A percentile compares a stretch with the other conserved stretches of the same genome.
Conservation (phyloP, 495 filamentous ascomycete genomes). For the Daldinia childiae region DNA sequence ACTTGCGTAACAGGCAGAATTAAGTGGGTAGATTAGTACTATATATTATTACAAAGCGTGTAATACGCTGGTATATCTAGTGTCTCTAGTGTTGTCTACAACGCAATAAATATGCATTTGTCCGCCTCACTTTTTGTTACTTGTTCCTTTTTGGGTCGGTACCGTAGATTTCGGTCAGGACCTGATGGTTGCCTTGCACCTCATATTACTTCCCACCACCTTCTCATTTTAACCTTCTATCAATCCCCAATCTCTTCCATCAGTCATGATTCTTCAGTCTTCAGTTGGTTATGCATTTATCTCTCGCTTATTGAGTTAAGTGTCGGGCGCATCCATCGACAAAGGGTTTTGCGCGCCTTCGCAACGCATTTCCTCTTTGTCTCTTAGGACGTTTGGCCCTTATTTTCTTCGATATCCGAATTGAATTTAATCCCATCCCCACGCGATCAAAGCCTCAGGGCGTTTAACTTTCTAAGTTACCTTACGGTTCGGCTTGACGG, state of each 20-base stretch:
- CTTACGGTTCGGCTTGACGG: conserved; percentile 2
- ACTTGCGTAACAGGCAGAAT: conserved; percentile 7
- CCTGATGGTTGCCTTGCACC: conserved; percentile 12
- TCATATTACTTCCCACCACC: conserved; percentile 14
- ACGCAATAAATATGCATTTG: conserved; percentile 26
- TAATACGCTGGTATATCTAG: background rate
- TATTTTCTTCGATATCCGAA: conserved; percentile 1
- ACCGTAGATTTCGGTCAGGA: conserved; percentile 21
- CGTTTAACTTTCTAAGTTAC: background rate
- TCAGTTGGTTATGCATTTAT: background rate
- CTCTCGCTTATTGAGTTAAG: background rate
- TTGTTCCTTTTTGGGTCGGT: conserved; percentile 1
- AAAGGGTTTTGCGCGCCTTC: background rate
- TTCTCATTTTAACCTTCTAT: conserved; percentile 3
- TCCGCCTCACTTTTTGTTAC: conserved; percentile 49
- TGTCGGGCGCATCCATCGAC: conserved; percentile 18
- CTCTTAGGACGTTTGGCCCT: background rate
- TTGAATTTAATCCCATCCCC: conserved; percentile 21
- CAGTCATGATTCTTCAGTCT: background rate
- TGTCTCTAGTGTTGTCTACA: background rate
- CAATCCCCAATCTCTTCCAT: background rate
- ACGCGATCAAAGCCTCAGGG: conserved; percentile 1
- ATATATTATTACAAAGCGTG: conserved; percentile 2
- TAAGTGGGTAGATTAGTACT: conserved; percentile 10
- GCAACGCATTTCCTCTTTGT: conserved; percentile 1